Conservation (phyloP, 495 filamentous ascomycete species). For the Bathelium albidoporum region DNA sequence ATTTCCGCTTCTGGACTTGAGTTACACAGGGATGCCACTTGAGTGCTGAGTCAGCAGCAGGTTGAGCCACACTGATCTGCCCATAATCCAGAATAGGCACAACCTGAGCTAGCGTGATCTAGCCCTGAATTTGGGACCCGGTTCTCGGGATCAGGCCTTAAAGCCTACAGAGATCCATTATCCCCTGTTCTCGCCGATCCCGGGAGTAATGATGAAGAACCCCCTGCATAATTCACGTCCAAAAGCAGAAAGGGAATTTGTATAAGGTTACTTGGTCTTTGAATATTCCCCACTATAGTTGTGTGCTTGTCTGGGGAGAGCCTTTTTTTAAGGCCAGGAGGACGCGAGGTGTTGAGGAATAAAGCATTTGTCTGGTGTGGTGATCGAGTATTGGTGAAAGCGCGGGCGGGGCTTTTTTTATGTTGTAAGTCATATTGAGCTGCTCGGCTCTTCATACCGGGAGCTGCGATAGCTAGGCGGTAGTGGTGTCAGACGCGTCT, state of each 20-base stretch:
- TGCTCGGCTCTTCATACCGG: neutral
- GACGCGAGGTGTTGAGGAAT: neutral
- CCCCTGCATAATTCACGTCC: no score
- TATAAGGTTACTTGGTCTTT: no score
- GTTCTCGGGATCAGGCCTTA: neutral
- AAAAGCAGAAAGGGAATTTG: no score
- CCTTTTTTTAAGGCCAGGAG: no score
- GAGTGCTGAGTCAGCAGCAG: neutral
- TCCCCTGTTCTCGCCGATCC: neutral
- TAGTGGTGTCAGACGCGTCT: neutral
- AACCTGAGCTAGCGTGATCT: neutral
- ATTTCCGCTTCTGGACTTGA: neutral
- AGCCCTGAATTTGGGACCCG: neutral
- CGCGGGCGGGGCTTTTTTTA: constrained; percentile 2
- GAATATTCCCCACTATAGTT: no score
- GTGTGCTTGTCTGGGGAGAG: no score
- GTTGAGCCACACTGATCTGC: neutral
- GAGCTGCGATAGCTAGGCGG: neutral
- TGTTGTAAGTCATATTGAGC: constrained; percentile 3
- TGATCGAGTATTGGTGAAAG: constrained; percentile 2
- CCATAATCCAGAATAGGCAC: neutral
- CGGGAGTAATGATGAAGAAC: no score
- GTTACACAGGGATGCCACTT: neutral
- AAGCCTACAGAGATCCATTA: neutral
- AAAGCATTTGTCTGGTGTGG: constrained; percentile 1